A percentile compares a stretch with the other conserved stretches of the same genome.
Conservation (phyloP, 495 filamentous ascomycete genomes). For the Aspergillus sclerotioniger region DNA sequence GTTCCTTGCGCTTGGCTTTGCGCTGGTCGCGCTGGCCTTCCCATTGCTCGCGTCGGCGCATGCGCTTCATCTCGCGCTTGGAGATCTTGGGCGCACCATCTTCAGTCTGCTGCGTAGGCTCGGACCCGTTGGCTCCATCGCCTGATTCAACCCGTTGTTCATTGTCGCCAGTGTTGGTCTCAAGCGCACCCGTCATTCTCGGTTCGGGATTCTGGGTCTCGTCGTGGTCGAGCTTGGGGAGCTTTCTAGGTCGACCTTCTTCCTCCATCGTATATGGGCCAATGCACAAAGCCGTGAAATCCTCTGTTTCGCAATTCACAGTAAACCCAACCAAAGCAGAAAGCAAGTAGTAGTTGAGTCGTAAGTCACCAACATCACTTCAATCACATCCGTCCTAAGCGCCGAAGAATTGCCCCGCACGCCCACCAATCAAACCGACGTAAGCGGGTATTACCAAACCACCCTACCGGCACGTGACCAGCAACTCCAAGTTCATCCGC, state of each 20-base stretch:
- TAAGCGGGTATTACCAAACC: constrained; percentile 37
- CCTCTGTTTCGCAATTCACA: neutral
- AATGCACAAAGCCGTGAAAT: constrained; percentile 5
- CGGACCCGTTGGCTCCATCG: constrained; percentile 4
- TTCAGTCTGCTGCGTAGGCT: constrained; percentile 6
- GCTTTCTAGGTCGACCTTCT: constrained; percentile 53
- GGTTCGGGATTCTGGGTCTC: constrained; percentile 24
- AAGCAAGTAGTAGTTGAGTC: neutral
- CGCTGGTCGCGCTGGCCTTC: constrained; percentile 67
- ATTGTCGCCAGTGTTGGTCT: constrained; percentile 13
- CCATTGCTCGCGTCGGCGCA: constrained; percentile 62
- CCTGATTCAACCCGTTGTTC: constrained; percentile 12
- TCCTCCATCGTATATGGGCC: constrained; percentile 45
- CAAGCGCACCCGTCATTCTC: constrained; percentile 36
- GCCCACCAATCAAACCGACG: constrained; percentile 31
- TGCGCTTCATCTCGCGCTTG: constrained; percentile 79
- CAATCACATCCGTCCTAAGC: neutral
- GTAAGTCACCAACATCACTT: neutral
- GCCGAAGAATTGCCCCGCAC: neutral
- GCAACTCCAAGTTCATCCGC: constrained; percentile 35
- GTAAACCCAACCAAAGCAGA: neutral
- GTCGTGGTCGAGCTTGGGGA: constrained; percentile 45
- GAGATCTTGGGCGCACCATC: constrained; percentile 50
- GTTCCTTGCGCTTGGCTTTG: constrained; percentile 69
- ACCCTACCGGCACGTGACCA: constrained; percentile 32